These are phyloP conservation scores for Spencermartinsiella ligniputridi DNA, from an alignment of 1,139 yeast genomes.

Conservation along the genomic window DNA sequence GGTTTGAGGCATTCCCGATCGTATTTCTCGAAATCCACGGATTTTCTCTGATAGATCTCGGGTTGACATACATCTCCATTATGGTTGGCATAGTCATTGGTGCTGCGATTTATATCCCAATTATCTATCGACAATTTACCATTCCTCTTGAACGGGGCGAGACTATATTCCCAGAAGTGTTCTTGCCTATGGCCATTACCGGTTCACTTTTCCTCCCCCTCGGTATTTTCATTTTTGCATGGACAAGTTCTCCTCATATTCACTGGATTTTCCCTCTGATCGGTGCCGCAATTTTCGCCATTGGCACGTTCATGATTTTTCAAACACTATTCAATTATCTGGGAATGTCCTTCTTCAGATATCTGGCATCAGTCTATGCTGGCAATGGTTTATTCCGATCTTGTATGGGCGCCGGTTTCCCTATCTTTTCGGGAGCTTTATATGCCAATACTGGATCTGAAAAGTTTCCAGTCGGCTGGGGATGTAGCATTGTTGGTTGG, in stretches of 20 bases:
- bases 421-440: conserved; percentile 51
- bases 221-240: conserved; percentile 40
- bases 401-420: conserved; percentile 54
- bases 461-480: conserved; percentile 45
- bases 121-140: background rate
- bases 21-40: conserved; percentile 14
- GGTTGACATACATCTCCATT: conserved; percentile 13
- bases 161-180: conserved; percentile 8
- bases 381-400: conserved; percentile 50
- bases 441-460: conserved; percentile 38
- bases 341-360: conserved; percentile 69
- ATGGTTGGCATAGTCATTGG: conserved; percentile 13
- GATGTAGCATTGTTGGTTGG: conserved; percentile 44
- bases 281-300: conserved; percentile 12
- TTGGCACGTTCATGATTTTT: conserved; percentile 20
- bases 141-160: conserved; percentile 3
- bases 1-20: conserved; percentile 16
- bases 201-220: conserved; percentile 49
- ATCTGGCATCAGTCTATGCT: conserved; percentile 55
- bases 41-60: conserved; percentile 11
- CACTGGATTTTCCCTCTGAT: conserved; percentile 5
- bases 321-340: conserved; percentile 67
- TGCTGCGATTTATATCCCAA: background rate
- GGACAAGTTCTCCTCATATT: conserved; percentile 40
- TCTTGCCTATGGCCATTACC: conserved; percentile 31